phyloP scores from a whole-genome alignment of 108 stramenopile species.

The Parmales sp. region DNA sequence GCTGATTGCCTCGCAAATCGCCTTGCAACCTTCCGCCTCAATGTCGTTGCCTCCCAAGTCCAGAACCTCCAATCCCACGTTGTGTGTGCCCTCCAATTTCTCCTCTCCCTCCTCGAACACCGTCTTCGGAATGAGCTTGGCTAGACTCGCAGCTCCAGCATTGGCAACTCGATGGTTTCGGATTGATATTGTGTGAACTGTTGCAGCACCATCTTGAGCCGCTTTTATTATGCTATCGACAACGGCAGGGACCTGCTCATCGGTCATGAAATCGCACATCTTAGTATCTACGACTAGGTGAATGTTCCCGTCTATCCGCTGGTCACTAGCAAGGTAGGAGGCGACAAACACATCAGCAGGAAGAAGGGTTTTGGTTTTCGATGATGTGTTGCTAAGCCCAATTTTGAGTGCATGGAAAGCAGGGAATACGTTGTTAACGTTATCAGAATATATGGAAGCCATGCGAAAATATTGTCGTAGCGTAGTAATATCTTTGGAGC shows the following conservation, averaged over 20 bases:
- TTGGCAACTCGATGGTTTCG: neutral
- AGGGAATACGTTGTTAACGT: too few species aligned
- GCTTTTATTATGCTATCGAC: slow-evolving; percentile 4
- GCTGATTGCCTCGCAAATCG: slow-evolving; percentile 2
- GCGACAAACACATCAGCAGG: too few species aligned
- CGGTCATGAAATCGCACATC: neutral
- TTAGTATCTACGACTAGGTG: too few species aligned
- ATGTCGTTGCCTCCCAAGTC: slow-evolving; percentile 2
- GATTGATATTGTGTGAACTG: neutral
- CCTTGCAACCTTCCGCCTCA: neutral
- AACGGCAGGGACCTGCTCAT: neutral
- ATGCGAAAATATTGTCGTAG: too few species aligned
- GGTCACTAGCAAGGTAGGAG: too few species aligned
- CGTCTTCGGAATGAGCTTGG: neutral
- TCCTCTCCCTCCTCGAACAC: too few species aligned
- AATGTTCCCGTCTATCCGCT: too few species aligned
- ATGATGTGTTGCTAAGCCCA: too few species aligned
- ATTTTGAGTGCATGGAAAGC: too few species aligned
- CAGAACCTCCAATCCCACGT: neutral
- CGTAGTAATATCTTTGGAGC: too few species aligned
- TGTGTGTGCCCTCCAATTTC: neutral
- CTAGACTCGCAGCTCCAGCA: neutral
- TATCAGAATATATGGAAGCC: too few species aligned
- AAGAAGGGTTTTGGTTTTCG: too few species aligned
- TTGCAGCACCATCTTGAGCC: neutral